Evolutionary conservation across 2,329 filamentous ascomycete genomes (phyloP).

Genomic region (Epichloe hybrida): DNA sequence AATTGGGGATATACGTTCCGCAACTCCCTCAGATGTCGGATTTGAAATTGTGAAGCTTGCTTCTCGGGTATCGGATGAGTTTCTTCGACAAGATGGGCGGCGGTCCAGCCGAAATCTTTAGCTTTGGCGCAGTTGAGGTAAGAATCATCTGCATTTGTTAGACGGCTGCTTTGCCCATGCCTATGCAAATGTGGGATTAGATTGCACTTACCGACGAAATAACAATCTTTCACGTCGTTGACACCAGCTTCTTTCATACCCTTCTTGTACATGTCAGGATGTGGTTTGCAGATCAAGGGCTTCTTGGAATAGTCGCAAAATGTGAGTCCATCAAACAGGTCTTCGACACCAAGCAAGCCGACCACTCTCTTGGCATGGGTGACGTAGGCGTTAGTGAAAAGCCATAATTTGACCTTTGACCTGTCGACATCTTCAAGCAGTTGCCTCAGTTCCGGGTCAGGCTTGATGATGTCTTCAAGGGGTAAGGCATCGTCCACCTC

Average conservation of each 20-base stretch:
- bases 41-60: conserved; percentile 59
- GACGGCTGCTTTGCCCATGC: neutral
- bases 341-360: conserved; percentile 65
- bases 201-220: conserved; percentile 66
- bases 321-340: conserved; percentile 87
- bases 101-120: conserved; percentile 70
- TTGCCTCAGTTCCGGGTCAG: conserved; percentile 58
- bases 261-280: conserved; percentile 69
- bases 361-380: conserved; percentile 78
- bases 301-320: conserved; percentile 75
- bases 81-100: conserved; percentile 74
- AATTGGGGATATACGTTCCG: conserved; percentile 67
- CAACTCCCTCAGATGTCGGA: conserved; percentile 63
- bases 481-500: conserved; percentile 93
- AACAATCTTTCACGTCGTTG: conserved; percentile 57
- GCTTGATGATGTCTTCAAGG: conserved; percentile 70
- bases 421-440: conserved; percentile 73
- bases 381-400: conserved; percentile 92
- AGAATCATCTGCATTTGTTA: conserved; percentile 57
- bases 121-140: conserved; percentile 68
- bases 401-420: conserved; percentile 75
- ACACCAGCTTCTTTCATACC: conserved; percentile 77
- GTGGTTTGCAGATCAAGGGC: conserved; percentile 77
- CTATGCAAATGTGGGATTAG: neutral
- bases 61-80: conserved; percentile 47